Evolutionary conservation across 139 green algal species (phyloP).

Genomic region (Chlorella sp.): DNA sequence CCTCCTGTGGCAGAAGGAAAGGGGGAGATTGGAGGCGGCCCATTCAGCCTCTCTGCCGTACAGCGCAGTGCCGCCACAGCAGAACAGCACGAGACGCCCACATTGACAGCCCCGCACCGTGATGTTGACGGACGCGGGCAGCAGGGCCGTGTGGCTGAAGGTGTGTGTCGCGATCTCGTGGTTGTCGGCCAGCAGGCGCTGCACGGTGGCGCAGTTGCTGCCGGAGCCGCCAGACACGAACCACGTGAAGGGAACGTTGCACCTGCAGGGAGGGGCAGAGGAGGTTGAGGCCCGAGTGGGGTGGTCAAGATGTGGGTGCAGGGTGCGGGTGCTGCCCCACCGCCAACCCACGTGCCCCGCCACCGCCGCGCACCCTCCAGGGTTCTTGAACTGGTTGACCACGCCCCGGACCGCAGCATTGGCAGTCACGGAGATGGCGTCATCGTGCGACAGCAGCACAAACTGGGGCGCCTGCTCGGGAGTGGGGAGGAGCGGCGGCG

Average conservation of each 20-base stretch:
- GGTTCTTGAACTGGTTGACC: conserved; percentile 5
- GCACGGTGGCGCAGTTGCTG: background rate
- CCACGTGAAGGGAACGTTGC: background rate
- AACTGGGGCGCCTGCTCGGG: conserved; percentile 11
- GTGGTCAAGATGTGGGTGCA: too few species aligned
- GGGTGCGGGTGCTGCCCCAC: too few species aligned
- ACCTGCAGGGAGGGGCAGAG: background rate
- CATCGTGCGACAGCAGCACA: conserved; percentile 17
- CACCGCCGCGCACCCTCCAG: background rate
- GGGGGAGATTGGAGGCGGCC: too few species aligned
- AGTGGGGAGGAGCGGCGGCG: background rate
- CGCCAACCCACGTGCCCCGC: too few species aligned
- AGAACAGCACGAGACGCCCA: too few species aligned
- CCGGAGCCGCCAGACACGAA: background rate
- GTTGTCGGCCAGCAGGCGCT: conserved; percentile 24
- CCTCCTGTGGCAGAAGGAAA: too few species aligned
- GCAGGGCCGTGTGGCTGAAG: background rate
- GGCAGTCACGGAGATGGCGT: conserved; percentile 15
- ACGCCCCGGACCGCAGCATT: background rate
- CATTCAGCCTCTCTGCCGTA: too few species aligned
- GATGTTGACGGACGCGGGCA: background rate
- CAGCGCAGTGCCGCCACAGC: too few species aligned
- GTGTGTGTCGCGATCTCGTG: conserved; percentile 29
- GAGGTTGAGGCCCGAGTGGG: too few species aligned
- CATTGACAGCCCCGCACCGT: background rate